Base-by-base conservation (phyloP, 2,329 filamentous ascomycete species). In the Fusarium chaquense region DNA sequence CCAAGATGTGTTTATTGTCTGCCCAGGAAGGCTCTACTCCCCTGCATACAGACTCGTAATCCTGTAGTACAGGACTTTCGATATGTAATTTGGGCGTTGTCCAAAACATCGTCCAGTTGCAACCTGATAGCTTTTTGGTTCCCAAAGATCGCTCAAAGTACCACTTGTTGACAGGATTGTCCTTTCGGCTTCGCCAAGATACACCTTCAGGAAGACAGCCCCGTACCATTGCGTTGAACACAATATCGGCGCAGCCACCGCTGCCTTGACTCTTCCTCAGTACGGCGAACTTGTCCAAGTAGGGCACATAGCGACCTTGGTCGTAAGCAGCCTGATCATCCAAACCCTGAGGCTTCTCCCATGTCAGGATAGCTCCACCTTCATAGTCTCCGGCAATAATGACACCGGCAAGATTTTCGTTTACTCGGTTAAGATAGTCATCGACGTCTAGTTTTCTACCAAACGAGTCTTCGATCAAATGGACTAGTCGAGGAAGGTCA, bases 61-160 rank as follows among this genome's bases (percentile, higher is more conserved):
- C 91, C 62, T 79, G 77, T 65, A 93, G 87, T 49, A 81, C 84
- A 63, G 83, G 80, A 36, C 83, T 81, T 62, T 86, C 84, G 47
- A 87, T 81, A 44, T 88, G 82, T 58, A 90, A 83, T 47, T 88
- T 87, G 1, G 87, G 85, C 2, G 92, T 96, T 3, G 96, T 99
- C 94, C 96, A 99, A 76, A 99, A 99, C 94, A 98, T 98, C 5
- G 94, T 93, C 96, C 96, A 99, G 72, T 94, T 91, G 46, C 88
- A 92, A n/a, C 87, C 89, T 1, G 87, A 85, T 38, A 99, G 81
- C 81, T 97, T 96, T 86, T 90, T 92, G 3, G 90, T 94, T 0
- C 96, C 96, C 49, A 87, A 83, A 4, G 93, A 93, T 49, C 96
- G 86, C 81, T 99, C 96, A 81, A 98, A 98, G 79, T 99, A 99